Percentiles rank a stretch among this genome's conserved stretches.
Conservation (phyloP, 805 yeast species). For the Barnettozyma botsteinii region DNA sequence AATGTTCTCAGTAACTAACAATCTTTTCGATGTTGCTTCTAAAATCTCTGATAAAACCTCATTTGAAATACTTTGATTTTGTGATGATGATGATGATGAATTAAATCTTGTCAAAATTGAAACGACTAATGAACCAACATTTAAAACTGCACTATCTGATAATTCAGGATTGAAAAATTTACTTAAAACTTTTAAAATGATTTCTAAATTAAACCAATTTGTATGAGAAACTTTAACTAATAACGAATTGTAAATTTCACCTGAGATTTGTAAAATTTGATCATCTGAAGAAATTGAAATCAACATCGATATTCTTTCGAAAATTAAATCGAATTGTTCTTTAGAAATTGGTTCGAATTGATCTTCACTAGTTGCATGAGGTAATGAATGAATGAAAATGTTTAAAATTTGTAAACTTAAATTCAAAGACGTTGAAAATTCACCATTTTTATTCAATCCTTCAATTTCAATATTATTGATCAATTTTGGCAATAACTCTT, state of each 20-base stretch:
- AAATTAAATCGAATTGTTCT: slow-evolving; percentile 32
- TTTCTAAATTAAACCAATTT: slow-evolving; percentile 13
- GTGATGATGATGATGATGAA: slow-evolving; percentile 2
- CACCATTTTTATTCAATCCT: slow-evolving; percentile 24
- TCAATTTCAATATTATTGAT: slow-evolving; percentile 32
- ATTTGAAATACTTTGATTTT: slow-evolving; percentile 1
- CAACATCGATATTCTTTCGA: slow-evolving; percentile 33
- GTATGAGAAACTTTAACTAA: slow-evolving; percentile 33
- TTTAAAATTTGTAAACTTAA: slow-evolving; percentile 52
- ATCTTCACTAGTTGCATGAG: slow-evolving; percentile 31
- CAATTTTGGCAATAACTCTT: slow-evolving; percentile 47
- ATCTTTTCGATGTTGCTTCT: slow-evolving; percentile 64
- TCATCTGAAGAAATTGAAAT: slow-evolving; percentile 53
- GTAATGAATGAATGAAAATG: slow-evolving; percentile 35
- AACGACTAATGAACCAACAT: slow-evolving; percentile 60
- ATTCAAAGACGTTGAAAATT: slow-evolving; percentile 55
- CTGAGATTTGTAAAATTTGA: slow-evolving; percentile 69
- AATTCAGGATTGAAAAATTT: slow-evolving; percentile 65
- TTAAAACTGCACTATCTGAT: slow-evolving; percentile 77
- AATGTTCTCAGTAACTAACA: slow-evolving; percentile 60
- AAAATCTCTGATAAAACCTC: slow-evolving; percentile 47
- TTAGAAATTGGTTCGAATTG: neutral
- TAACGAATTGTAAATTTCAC: slow-evolving; percentile 64
- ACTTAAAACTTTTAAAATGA: slow-evolving; percentile 58
- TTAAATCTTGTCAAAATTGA: slow-evolving; percentile 52